These are phyloP conservation scores for Podaxis sp. DNA, from an alignment of 768 basidiomycete species.

Conservation along the genomic window DNA sequence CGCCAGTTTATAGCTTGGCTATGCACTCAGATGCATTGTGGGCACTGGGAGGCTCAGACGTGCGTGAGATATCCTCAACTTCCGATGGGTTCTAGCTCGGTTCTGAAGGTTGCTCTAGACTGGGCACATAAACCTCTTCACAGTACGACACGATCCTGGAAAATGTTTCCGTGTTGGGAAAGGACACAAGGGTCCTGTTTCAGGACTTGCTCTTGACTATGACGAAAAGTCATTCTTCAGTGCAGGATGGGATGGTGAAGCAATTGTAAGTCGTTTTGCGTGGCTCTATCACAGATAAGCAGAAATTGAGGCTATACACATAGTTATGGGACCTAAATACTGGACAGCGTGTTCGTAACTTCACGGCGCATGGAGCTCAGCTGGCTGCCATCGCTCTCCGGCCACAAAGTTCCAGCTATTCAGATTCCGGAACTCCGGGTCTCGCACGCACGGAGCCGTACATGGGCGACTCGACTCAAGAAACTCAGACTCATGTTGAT, in stretches of 20 bases:
- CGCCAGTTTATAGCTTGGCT: slow-evolving; percentile 86
- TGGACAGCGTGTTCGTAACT: slow-evolving; percentile 74
- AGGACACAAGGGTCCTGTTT: slow-evolving; percentile 81
- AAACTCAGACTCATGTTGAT: neutral
- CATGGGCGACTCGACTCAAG: slow-evolving; percentile 2
- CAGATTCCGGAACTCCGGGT: slow-evolving; percentile 16
- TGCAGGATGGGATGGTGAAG: slow-evolving; percentile 93
- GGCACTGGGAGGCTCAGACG: slow-evolving; percentile 86
- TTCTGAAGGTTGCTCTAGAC: slow-evolving; percentile 43
- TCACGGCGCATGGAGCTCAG: slow-evolving; percentile 81
- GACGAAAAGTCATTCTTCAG: slow-evolving; percentile 87
- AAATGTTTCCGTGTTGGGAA: slow-evolving; percentile 68
- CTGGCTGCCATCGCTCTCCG: slow-evolving; percentile 79
- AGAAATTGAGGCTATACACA: slow-evolving; percentile 16
- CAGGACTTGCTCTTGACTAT: slow-evolving; percentile 76
- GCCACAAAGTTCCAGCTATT: slow-evolving; percentile 37
- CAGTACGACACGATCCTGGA: slow-evolving; percentile 91
- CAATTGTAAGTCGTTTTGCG: slow-evolving; percentile 55
- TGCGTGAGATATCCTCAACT: slow-evolving; percentile 38
- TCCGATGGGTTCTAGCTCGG: neutral
- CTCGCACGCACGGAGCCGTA: slow-evolving; percentile 1
- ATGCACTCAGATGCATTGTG: slow-evolving; percentile 94
- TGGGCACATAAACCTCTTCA: slow-evolving; percentile 92
- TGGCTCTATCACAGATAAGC: neutral
- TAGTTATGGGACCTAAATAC: slow-evolving; percentile 99